Conservation (phyloP, 1,139 yeast genomes). For the Yueomyces sp. region DNA sequence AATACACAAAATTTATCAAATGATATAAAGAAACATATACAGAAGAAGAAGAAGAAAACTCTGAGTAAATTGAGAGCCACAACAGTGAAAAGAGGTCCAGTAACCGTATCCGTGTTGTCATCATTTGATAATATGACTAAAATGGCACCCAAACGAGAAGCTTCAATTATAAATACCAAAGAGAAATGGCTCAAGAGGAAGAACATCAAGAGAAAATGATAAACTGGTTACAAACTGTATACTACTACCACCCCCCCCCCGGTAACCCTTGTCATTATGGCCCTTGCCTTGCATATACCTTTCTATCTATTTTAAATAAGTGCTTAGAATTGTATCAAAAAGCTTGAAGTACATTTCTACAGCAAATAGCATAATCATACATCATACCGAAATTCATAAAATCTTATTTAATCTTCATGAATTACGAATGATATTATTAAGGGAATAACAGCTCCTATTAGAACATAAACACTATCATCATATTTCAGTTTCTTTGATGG, state of each 20-base stretch:
- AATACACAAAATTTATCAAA: slow-evolving; percentile 8
- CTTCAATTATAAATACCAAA: slow-evolving; percentile 30
- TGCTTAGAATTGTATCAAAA: no score
- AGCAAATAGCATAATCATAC: neutral
- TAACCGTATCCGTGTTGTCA: slow-evolving; percentile 29
- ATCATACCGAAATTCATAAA: neutral
- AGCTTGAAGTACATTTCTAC: no score
- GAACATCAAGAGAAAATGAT: slow-evolving; percentile 26
- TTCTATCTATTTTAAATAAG: no score
- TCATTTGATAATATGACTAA: slow-evolving; percentile 6
- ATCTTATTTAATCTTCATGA: slow-evolving; percentile 3
- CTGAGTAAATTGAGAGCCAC: slow-evolving; percentile 30
- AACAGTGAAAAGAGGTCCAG: slow-evolving; percentile 42
- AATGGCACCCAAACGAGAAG: slow-evolving; percentile 34
- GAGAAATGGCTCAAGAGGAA: slow-evolving; percentile 53
- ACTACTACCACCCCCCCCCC: no score
- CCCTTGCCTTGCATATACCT: no score
- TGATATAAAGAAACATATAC: slow-evolving; percentile 21
- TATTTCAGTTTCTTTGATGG: slow-evolving; percentile 3
- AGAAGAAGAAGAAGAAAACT: slow-evolving; percentile 32
- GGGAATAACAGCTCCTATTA: slow-evolving; percentile 19
- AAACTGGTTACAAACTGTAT: neutral
- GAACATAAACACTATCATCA: slow-evolving; percentile 15
- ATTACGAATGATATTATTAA: slow-evolving; percentile 17
- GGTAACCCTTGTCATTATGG: no score